These are phyloP conservation scores for Ramularia collo-cygni DNA, from an alignment of 2,329 filamentous ascomycete species.

Conservation along the genomic window DNA sequence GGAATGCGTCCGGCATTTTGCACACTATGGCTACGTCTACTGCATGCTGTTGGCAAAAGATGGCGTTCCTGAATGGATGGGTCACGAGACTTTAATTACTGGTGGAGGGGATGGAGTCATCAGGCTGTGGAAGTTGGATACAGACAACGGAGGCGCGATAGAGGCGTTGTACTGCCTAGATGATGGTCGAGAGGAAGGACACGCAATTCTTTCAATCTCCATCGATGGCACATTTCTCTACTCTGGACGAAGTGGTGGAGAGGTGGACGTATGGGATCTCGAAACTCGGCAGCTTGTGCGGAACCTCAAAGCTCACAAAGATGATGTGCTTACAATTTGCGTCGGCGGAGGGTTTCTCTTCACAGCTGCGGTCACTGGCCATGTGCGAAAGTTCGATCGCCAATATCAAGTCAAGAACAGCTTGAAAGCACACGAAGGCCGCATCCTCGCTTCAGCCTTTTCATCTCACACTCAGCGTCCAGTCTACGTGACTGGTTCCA, in stretches of 20 bases:
- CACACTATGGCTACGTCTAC: conserved; percentile 92
- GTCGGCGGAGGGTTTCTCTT: conserved; percentile 81
- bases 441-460: conserved; percentile 77
- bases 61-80: conserved; percentile 60
- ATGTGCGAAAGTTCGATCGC: conserved; percentile 63
- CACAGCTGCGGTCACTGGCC: conserved; percentile 84
- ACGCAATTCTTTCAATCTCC: conserved; percentile 66
- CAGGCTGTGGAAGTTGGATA: conserved; percentile 79
- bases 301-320: conserved; percentile 72
- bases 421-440: conserved; percentile 79
- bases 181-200: conserved; percentile 51
- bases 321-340: conserved; percentile 79
- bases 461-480: conserved; percentile 62
- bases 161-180: conserved; percentile 62
- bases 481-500: conserved; percentile 92
- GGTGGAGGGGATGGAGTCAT: conserved; percentile 91
- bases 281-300: conserved; percentile 87
- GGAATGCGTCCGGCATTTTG: conserved; percentile 76
- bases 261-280: conserved; percentile 93
- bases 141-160: conserved; percentile 54
- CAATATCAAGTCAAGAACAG: conserved; percentile 73
- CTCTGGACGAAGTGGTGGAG: conserved; percentile 76
- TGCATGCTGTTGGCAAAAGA: conserved; percentile 85
- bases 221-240: conserved; percentile 90
- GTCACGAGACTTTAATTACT: conserved; percentile 75